Conservation (phyloP, 768 basidiomycete genomes). For the Xerocomellus intermedius region DNA sequence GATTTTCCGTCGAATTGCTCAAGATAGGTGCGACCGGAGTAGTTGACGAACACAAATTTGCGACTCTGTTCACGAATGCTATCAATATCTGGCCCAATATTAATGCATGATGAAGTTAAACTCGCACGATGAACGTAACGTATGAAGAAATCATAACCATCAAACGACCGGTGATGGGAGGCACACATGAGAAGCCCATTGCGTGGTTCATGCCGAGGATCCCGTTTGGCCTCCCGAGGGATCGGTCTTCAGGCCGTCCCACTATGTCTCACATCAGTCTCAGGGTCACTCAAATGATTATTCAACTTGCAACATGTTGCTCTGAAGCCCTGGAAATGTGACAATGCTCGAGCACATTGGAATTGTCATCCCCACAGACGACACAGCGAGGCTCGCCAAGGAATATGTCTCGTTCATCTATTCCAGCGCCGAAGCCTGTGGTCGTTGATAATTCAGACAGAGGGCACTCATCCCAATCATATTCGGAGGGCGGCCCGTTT, state of each 20-base stretch:
- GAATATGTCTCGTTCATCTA: neutral
- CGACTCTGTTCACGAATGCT: neutral
- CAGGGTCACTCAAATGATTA: neutral
- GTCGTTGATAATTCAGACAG: neutral
- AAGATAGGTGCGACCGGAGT: neutral
- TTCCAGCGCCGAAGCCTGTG: neutral
- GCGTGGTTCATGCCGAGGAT: neutral
- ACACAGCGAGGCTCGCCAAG: neutral
- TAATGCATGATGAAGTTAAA: neutral
- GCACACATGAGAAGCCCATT: neutral
- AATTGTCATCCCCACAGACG: neutral
- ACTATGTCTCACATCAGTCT: neutral
- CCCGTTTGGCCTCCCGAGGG: neutral
- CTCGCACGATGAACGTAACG: neutral
- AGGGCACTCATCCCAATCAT: neutral
- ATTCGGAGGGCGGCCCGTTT: neutral
- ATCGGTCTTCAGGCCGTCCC: neutral
- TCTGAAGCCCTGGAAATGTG: neutral
- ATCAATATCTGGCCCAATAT: neutral
- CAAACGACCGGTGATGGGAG: neutral
- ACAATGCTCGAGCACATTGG: neutral
- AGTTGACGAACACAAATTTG: neutral
- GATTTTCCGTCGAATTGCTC: neutral
- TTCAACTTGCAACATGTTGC: neutral
- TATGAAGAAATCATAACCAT: neutral